Percentiles rank a stretch among this genome's conserved stretches.
These are phyloP conservation scores for Entophlyctis luteolus DNA, from an alignment of 192 early-diverging fungal genomes.

Conservation along the genomic window DNA sequence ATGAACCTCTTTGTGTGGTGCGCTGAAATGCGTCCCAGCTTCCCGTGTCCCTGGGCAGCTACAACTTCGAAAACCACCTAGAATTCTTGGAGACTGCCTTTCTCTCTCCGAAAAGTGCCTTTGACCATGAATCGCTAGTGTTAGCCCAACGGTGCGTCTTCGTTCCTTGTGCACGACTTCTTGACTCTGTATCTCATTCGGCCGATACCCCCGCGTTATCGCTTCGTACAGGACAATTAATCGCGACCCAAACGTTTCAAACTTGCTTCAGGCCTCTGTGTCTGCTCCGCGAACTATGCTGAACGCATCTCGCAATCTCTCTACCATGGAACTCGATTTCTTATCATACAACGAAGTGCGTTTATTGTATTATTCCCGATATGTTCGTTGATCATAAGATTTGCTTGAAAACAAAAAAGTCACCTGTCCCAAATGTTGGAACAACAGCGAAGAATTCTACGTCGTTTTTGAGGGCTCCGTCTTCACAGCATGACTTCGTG, in stretches of 20 bases:
- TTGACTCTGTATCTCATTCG: neutral
- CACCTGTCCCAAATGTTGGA: slow-evolving; percentile 9
- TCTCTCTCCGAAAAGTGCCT: slow-evolving; percentile 17
- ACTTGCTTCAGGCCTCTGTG: slow-evolving; percentile 42
- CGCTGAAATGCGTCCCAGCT: too few relatives aligned
- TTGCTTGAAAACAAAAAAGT: slow-evolving; percentile 29
- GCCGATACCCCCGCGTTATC: neutral
- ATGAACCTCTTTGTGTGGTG: too few relatives aligned
- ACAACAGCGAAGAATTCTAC: slow-evolving; percentile 62
- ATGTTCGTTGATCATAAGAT: neutral
- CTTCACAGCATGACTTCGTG: slow-evolving; percentile 60
- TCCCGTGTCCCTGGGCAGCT: slow-evolving; percentile 30
- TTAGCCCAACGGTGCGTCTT: slow-evolving; percentile 26
- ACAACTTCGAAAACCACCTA: slow-evolving; percentile 15
- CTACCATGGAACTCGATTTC: slow-evolving; percentile 47
- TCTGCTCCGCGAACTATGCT: slow-evolving; percentile 48
- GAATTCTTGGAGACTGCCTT: slow-evolving; percentile 23
- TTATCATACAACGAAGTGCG: slow-evolving; percentile 23
- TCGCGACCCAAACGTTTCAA: slow-evolving; percentile 38
- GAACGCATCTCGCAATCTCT: slow-evolving; percentile 48
- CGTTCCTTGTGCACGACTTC: neutral
- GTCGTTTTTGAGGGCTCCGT: slow-evolving; percentile 62
- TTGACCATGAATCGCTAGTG: slow-evolving; percentile 18
- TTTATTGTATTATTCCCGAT: neutral
- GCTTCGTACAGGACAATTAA: slow-evolving; percentile 11